A percentile compares a stretch with the other conserved stretches of the same genome.
phyloP scores from a whole-genome alignment of 768 basidiomycete genomes.

The Lepiota brunneoincarnata region DNA sequence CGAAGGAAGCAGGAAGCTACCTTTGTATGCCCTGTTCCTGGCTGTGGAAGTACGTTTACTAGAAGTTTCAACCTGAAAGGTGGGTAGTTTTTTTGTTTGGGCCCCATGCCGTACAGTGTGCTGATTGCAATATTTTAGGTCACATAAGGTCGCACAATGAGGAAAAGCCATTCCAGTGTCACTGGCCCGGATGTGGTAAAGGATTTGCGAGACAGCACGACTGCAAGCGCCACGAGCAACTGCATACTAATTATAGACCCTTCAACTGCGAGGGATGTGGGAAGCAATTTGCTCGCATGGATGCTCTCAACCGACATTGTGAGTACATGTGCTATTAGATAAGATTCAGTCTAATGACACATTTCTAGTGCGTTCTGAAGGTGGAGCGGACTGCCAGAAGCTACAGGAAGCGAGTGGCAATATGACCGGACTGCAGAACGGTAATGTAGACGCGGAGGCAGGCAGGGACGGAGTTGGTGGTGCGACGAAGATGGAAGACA shows the following conservation, averaged over 20 bases:
- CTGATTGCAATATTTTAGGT: conserved; percentile 40
- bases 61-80: conserved; percentile 92
- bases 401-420: conserved; percentile 15
- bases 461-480: conserved; percentile 14
- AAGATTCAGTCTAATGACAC: neutral
- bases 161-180: conserved; percentile 92
- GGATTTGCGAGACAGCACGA: conserved; percentile 95
- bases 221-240: conserved; percentile 93
- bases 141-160: conserved; percentile 94
- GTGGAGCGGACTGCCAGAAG: conserved; percentile 26
- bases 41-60: conserved; percentile 87
- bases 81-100: conserved; percentile 29
- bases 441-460: neutral
- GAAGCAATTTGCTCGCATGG: conserved; percentile 93
- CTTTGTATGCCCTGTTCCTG: conserved; percentile 79
- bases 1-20: conserved; percentile 86
- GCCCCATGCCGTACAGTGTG: neutral
- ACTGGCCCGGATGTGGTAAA: conserved; percentile 93
- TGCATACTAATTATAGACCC: conserved; percentile 90
- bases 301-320: conserved; percentile 93
- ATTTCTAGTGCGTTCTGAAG: conserved; percentile 23
- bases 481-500: neutral
- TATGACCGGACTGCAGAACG: neutral
- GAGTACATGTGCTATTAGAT: conserved; percentile 31
- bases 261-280: conserved; percentile 92